Evolutionary conservation across 495 filamentous ascomycete species (phyloP), one percentile per base, ranked within the genome.

Genomic region (Trichocladium uniseriatum): DNA sequence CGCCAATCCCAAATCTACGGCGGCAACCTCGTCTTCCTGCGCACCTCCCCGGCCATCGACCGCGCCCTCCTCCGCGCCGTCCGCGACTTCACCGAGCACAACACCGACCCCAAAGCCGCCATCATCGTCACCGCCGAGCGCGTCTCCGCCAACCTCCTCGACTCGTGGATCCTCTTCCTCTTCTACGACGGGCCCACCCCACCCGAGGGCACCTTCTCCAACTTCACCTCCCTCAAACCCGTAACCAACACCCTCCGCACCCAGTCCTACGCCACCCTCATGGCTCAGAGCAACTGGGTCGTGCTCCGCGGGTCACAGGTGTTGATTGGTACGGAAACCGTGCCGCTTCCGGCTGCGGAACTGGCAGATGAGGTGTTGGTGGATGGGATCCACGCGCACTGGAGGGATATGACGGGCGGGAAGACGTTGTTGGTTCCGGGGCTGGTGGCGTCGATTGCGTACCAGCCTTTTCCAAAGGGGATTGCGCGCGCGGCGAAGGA

Each of bases 171-270:
- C 41, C 58, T 81, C 51, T 83, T 81, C 55, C 51, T 80, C n/a
- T 83, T 80, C 67, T 81, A 81, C 53, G 75, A 83, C 40, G 79
- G 77, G 3, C 70, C 75, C 0, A 63, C 70, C 47, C 73, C 73
- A 2, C 78, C 79, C 2, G 54, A 65, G 13, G 75, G 69, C 5
- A 68, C 78, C 7, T 83, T 83, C 48, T 66, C 74, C 43, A 72
- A 70, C 48, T 80, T 83, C 63, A 74, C 71, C 6, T 64, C 59
- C 29, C 73, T 80, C 40, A 62, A 66, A 0, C 69, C 76, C 10
- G 62, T 63, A 13, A 63, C 73, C 32, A 76, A 73, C 29, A 68
- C 66, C 21, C 69, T 71, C 65, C 75, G 73, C 24, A 78, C 70
- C 52, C 67, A 73, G 31, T 74, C 62, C 29, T 79, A 79, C 47